phyloP scores from a whole-genome alignment of 768 basidiomycete genomes.

The Scleroderma citrinum region DNA sequence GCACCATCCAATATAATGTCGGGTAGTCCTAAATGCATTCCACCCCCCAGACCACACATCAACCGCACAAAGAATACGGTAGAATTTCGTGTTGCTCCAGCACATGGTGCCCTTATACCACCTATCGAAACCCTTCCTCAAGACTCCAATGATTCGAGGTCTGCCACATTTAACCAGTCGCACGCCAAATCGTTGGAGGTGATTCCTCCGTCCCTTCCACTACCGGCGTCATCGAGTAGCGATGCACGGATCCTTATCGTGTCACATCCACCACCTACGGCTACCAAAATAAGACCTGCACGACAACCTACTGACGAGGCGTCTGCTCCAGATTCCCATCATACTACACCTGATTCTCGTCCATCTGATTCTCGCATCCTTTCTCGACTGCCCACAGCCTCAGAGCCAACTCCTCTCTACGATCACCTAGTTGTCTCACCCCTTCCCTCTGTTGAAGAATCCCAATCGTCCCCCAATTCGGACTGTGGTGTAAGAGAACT shows the following conservation, averaged over 20 bases:
- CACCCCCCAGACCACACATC: background rate
- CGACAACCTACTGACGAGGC: too few relatives aligned
- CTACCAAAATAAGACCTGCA: too few relatives aligned
- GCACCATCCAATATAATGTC: background rate
- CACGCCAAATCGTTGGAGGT: background rate
- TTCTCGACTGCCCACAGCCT: too few relatives aligned
- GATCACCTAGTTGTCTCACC: too few relatives aligned
- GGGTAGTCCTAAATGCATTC: background rate
- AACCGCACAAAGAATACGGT: background rate
- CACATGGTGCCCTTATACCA: slow-evolving; percentile 18
- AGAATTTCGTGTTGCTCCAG: background rate
- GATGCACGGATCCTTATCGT: background rate
- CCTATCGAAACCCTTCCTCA: slow-evolving; percentile 25
- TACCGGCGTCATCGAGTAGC: background rate
- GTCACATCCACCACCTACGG: too few relatives aligned
- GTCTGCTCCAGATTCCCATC: too few relatives aligned
- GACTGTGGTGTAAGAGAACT: too few relatives aligned
- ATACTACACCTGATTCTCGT: too few relatives aligned
- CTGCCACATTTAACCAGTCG: slow-evolving; percentile 7
- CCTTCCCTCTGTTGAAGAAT: too few relatives aligned
- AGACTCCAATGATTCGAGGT: slow-evolving; percentile 10
- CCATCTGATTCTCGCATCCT: too few relatives aligned
- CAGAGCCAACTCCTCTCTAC: too few relatives aligned
- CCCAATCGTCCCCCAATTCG: too few relatives aligned
- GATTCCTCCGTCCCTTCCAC: background rate